Percentiles rank a stretch among this genome's conserved stretches.
phyloP scores from a whole-genome alignment of 2,329 filamentous ascomycete species.

The Penicillium vulpinum region DNA sequence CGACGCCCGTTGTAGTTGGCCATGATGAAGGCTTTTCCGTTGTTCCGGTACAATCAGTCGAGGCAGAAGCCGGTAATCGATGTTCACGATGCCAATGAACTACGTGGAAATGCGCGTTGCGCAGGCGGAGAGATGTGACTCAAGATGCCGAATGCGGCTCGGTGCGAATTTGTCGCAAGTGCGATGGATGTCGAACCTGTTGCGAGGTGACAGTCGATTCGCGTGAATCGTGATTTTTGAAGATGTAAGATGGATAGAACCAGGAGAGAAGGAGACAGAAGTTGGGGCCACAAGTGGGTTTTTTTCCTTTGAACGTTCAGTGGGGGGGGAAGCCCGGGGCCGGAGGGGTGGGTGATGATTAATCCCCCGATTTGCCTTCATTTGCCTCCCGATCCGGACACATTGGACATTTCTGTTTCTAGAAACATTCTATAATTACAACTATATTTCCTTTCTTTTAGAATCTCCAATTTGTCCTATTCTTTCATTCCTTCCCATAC shows the following conservation, averaged over 20 bases:
- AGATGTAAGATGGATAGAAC: slow-evolving; percentile 1
- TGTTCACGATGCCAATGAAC: neutral
- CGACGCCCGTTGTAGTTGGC: slow-evolving; percentile 73
- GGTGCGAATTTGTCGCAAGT: slow-evolving; percentile 1
- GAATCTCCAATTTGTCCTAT: neutral
- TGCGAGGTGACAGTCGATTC: neutral
- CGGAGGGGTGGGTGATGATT: slow-evolving; percentile 21
- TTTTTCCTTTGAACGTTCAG: slow-evolving; percentile 15
- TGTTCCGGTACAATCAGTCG: neutral
- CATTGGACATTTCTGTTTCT: neutral
- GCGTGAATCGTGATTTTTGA: neutral
- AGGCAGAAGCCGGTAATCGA: neutral
- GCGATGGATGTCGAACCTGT: slow-evolving; percentile 1
- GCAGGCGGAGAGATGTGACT: slow-evolving; percentile 14
- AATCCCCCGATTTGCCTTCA: slow-evolving; percentile 13
- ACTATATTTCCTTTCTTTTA: neutral
- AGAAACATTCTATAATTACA: neutral
- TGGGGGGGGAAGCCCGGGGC: slow-evolving; percentile 10
- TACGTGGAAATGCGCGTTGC: slow-evolving; percentile 13
- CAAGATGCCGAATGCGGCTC: slow-evolving; percentile 24
- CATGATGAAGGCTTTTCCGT: slow-evolving; percentile 51
- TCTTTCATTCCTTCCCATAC: neutral
- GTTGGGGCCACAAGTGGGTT: slow-evolving; percentile 19
- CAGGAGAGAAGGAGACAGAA: slow-evolving; percentile 1
- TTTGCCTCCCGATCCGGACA: slow-evolving; percentile 1